Evolutionary conservation across 148 eudicot species (phyloP), one percentile per base, ranked within the genome.

Genomic region (Silene conica): DNA sequence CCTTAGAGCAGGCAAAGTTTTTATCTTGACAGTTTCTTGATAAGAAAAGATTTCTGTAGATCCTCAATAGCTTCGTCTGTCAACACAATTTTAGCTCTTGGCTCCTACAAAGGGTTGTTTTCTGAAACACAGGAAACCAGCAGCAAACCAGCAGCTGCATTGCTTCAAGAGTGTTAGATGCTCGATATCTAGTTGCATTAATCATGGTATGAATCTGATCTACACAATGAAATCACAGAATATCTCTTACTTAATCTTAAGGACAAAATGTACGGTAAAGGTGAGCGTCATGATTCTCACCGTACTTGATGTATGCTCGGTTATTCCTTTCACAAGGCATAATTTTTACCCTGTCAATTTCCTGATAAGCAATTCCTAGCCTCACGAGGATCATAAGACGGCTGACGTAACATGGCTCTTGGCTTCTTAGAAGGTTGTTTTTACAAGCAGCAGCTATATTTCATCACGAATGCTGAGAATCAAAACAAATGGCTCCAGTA

Each of bases 341-440:
- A 19, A 48, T 55, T 19, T 31, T 61, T 63, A 48, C 18, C 45
- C 76, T 50, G 20, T 2, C n/a, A n/a, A n/a, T n/a, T n/a, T n/a
- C n/a, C n/a, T n/a, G n/a, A n/a, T n/a, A n/a, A 52, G 63, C 54
- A 43, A 2, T 25, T 63, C 66, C 25, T 11, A 8, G 15, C 48
- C 3, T 56, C 28, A 15, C n/a, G 46, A 73, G 48, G 46, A 1
- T 74, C n/a, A 4, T 5, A 64, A 63, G 76, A 57, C 50, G 25
- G 34, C 18, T 19, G 25, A 18, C 0, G 48, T n/a, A 73, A 26
- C 12, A 48, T 73, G 76, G 60, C 76, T 34, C 23, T 74, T 74
- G 46, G 26, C 31, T 74, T 13, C 70, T 50, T 14, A 61, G 22
- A 63, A 61, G 61, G 70, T 69, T 64, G 61, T 52, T 67, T 74